A percentile compares a stretch with the other conserved stretches of the same genome.
phyloP scores from a whole-genome alignment of 1,284 basidiomycete species.

The Xanthoconium separans region DNA sequence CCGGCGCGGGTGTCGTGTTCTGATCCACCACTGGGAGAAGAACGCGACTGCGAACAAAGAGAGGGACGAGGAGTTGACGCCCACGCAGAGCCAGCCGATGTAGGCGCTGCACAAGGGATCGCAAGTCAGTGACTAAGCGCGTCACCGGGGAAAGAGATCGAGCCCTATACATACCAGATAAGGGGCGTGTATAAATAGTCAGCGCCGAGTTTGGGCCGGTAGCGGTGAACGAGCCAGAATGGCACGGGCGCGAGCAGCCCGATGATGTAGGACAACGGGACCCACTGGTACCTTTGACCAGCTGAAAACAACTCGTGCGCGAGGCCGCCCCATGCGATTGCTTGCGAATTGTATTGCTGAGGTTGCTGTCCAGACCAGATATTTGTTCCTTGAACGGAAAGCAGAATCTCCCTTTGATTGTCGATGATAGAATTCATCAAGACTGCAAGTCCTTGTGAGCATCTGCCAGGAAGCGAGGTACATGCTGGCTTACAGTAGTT shows the following conservation, averaged over 20 bases:
- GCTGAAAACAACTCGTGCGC: constrained; percentile 55
- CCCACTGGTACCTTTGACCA: constrained; percentile 54
- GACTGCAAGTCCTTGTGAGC: constrained; percentile 15
- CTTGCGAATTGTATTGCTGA: constrained; percentile 60
- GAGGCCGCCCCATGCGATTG: constrained; percentile 66
- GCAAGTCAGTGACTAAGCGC: no score
- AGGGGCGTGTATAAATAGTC: constrained; percentile 48
- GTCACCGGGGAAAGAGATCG: no score
- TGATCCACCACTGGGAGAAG: constrained; percentile 23
- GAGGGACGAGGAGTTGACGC: no score
- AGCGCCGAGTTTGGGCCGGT: constrained; percentile 39
- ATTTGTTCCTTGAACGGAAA: constrained; percentile 49
- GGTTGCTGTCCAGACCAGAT: constrained; percentile 63
- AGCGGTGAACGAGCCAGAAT: constrained; percentile 54
- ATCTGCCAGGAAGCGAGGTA: not conserved
- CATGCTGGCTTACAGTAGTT: constrained; percentile 45
- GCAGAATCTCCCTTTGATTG: constrained; percentile 50
- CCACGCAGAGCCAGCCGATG: no score
- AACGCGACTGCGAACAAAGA: no score
- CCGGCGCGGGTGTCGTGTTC: constrained; percentile 56
- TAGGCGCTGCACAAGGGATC: no score
- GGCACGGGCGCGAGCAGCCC: constrained; percentile 55
- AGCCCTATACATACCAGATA: constrained; percentile 32
- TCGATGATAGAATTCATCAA: constrained; percentile 63
- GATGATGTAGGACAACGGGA: constrained; percentile 54